These are phyloP conservation scores for Stagonosporopsis tanaceti DNA, from an alignment of 2,329 filamentous ascomycete genomes.

Conservation along the genomic window DNA sequence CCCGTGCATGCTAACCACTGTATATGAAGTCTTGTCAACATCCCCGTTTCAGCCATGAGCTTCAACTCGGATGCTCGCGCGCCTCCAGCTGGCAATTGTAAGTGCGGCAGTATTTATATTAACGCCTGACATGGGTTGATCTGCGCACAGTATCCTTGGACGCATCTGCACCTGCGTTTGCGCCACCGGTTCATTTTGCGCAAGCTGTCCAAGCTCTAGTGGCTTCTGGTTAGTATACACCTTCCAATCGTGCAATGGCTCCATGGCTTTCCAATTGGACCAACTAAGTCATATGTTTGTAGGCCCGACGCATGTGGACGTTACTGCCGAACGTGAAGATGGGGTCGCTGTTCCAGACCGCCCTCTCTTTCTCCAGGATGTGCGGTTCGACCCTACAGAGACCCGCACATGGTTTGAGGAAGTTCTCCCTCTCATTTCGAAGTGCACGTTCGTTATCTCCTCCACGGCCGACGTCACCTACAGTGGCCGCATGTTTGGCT, in stretches of 20 bases:
- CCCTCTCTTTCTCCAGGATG: conserved; percentile 25
- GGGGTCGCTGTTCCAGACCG: conserved; percentile 1
- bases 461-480: conserved; percentile 24
- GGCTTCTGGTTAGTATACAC: neutral
- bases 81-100: neutral
- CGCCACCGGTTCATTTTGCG: neutral
- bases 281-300: neutral
- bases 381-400: neutral
- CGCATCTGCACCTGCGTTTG: conserved; percentile 1
- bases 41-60: neutral
- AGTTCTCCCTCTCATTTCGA: conserved; percentile 23
- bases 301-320: conserved; percentile 19
- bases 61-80: neutral
- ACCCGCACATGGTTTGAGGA: conserved; percentile 16
- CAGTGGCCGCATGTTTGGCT: conserved; percentile 16
- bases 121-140: neutral
- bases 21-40: neutral
- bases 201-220: neutral
- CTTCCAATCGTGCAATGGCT: neutral
- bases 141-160: neutral
- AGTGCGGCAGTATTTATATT: neutral
- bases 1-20: neutral
- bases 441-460: conserved; percentile 23
- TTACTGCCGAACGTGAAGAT: conserved; percentile 23
- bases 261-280: no score